Conservation (phyloP, 2,329 filamentous ascomycete species). For the Diaporthe amygdali region DNA sequence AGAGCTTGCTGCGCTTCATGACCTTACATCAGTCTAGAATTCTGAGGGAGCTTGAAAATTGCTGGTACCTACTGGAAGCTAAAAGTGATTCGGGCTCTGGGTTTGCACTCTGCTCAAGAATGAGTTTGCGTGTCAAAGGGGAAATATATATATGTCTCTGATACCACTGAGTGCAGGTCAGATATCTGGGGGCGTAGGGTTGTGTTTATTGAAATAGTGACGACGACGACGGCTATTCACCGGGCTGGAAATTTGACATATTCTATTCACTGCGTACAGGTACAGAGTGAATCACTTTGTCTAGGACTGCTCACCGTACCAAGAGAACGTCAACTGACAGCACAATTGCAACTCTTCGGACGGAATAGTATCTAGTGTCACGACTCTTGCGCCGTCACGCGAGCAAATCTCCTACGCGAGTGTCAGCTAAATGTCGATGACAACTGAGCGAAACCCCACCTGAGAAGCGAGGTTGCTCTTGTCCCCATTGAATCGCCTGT, state of each 20-base stretch:
- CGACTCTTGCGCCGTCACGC: neutral
- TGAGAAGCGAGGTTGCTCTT: too few relatives aligned
- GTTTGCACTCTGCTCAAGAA: too few relatives aligned
- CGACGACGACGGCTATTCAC: neutral
- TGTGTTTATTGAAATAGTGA: neutral
- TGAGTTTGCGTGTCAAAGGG: neutral
- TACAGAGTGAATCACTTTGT: constrained; percentile 4
- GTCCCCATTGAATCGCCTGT: too few relatives aligned
- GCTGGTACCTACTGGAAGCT: neutral
- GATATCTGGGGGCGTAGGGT: neutral
- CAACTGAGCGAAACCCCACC: too few relatives aligned
- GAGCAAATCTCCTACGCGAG: neutral
- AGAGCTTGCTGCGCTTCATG: neutral
- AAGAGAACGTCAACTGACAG: neutral
- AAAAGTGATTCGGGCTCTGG: neutral
- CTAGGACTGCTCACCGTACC: neutral
- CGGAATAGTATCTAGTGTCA: neutral
- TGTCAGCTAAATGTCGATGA: neutral
- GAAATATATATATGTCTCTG: neutral
- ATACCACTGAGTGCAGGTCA: neutral
- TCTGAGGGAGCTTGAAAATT: neutral
- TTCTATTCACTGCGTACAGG: neutral
- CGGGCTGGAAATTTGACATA: neutral
- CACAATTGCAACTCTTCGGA: neutral
- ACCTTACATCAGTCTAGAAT: neutral